phyloP scores from a whole-genome alignment of 441 rosid species.

The Eugenia klotzschiana region DNA sequence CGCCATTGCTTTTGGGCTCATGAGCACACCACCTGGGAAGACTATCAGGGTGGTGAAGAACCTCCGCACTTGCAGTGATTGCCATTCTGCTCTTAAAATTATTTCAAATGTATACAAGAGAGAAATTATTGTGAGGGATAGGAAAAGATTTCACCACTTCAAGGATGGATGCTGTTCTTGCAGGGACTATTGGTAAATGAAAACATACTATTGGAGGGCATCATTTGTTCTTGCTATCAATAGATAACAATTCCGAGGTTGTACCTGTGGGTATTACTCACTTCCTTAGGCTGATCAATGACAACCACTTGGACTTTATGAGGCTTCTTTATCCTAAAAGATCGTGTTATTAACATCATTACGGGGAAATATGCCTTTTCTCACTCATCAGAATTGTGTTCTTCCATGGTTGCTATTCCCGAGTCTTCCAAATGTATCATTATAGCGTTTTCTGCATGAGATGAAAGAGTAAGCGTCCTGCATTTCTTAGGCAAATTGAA shows the following conservation, averaged over 20 bases:
- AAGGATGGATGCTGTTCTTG: not conserved
- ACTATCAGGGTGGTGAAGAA: not conserved
- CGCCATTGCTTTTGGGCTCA: not conserved
- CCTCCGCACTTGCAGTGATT: not conserved
- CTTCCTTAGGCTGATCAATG: not conserved
- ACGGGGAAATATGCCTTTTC: not conserved
- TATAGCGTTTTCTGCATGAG: not conserved
- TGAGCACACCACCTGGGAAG: not conserved
- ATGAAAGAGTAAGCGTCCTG: not conserved
- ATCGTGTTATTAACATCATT: not conserved
- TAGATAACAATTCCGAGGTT: not conserved
- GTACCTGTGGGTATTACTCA: not conserved
- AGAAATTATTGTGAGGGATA: not conserved
- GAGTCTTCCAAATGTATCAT: not conserved
- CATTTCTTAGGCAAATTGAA: not conserved
- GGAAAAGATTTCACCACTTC: not conserved
- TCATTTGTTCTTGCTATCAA: not conserved
- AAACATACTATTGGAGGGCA: not conserved
- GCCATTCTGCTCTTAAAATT: not conserved
- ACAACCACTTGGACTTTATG: not conserved
- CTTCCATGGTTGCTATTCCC: not conserved
- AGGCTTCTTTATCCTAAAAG: not conserved
- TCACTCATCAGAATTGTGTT: not conserved
- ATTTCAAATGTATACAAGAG: not conserved
- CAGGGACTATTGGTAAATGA: not conserved